Percentiles rank a stretch among this genome's conserved stretches.
Evolutionary conservation across 306 rosid species (phyloP).

Genomic region (Lathyrus oleraceus): DNA sequence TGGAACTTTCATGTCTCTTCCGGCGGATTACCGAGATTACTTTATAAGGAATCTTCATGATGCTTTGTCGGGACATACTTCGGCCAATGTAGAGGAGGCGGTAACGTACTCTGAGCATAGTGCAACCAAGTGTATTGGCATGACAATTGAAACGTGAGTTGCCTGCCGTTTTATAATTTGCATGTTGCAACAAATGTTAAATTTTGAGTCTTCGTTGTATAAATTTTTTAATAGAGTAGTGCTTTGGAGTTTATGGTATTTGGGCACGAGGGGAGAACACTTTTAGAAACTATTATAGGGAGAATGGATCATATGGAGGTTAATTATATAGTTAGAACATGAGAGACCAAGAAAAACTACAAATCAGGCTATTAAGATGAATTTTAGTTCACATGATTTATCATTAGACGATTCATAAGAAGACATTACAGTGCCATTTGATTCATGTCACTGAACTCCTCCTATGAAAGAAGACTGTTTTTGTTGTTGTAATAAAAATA

Average conservation of each 20-base stretch:
- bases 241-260: not conserved
- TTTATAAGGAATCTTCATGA: constrained; percentile 91
- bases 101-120: constrained; percentile 91
- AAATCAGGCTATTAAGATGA: not conserved
- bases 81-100: constrained; percentile 95
- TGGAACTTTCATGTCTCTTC: constrained; percentile 95
- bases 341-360: constrained; percentile 2
- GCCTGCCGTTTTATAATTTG: not conserved
- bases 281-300: not conserved
- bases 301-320: not conserved
- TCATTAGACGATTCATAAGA: not conserved
- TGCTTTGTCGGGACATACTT: constrained; percentile 95
- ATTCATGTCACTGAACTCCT: not conserved
- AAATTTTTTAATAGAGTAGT: constrained; percentile 19
- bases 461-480: not conserved
- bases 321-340: not conserved
- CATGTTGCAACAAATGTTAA: constrained; percentile 11
- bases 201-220: not conserved
- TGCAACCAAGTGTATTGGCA: constrained; percentile 92
- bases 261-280: not conserved
- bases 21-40: constrained; percentile 90
- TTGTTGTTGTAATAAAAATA: not conserved
- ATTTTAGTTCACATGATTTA: not conserved
- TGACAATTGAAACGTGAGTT: constrained; percentile 95
- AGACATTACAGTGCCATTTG: not conserved